Evolutionary conservation across 2,329 filamentous ascomycete genomes (phyloP).

Genomic region (Cryphonectria nitschkei): DNA sequence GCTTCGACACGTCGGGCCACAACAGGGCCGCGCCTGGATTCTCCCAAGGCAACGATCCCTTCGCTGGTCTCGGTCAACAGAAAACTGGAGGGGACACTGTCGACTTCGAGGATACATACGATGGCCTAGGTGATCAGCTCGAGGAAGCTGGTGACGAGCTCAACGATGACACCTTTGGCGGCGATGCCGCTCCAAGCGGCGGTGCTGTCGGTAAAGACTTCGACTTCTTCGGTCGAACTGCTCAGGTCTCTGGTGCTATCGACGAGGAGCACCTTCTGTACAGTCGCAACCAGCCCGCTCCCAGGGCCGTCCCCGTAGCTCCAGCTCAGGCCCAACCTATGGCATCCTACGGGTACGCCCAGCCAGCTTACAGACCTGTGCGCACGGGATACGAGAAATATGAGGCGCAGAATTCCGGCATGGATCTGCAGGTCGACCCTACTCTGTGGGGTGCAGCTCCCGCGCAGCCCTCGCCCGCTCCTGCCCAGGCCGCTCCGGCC

Average conservation of each 20-base stretch:
- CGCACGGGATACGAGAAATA: slow-evolving; percentile 93
- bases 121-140: slow-evolving; percentile 87
- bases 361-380: slow-evolving; percentile 60
- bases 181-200: slow-evolving; percentile 46
- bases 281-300: slow-evolving; percentile 69
- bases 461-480: slow-evolving; percentile 46
- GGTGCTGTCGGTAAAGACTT: slow-evolving; percentile 83
- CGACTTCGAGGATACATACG: slow-evolving; percentile 97
- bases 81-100: slow-evolving; percentile 61
- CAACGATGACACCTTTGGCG: slow-evolving; percentile 93
- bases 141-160: slow-evolving; percentile 91
- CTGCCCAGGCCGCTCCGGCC: slow-evolving; percentile 34
- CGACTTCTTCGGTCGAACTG: slow-evolving; percentile 94
- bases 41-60: slow-evolving; percentile 81
- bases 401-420: slow-evolving; percentile 79
- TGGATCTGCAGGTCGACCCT: slow-evolving; percentile 89
- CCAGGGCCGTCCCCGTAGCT: slow-evolving; percentile 46
- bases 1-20: slow-evolving; percentile 76
- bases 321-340: slow-evolving; percentile 37
- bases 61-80: slow-evolving; percentile 73
- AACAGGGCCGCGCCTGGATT: slow-evolving; percentile 76
- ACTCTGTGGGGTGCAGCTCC: slow-evolving; percentile 86
- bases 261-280: slow-evolving; percentile 90
- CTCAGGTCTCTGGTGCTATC: slow-evolving; percentile 81
- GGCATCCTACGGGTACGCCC: slow-evolving; percentile 44